A percentile compares a stretch with the other conserved stretches of the same genome.
Conservation (phyloP, 306 rosid species). For the Prunus kanzakura region DNA sequence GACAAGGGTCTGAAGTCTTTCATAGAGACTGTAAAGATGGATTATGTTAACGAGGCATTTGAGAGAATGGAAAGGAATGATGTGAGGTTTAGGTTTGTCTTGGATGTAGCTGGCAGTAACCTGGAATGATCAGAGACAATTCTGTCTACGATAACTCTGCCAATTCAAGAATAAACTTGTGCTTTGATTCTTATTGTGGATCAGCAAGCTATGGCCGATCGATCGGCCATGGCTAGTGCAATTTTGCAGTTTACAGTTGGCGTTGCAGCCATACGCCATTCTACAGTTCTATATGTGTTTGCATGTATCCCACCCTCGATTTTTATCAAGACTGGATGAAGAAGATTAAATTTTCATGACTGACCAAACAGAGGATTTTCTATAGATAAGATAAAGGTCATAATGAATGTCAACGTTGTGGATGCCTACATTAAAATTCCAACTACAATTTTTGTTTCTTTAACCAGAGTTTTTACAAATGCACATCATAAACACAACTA, state of each 20-base stretch:
- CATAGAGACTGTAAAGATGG: constrained; percentile 27
- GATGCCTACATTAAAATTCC: not conserved
- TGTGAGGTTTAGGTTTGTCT: constrained; percentile 38
- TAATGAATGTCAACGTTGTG: no score
- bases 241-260: no score
- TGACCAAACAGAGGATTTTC: not conserved
- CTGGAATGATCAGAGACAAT: constrained; percentile 13
- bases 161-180: not conserved
- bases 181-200: not conserved
- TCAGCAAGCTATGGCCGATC: no score
- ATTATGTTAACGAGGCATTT: constrained; percentile 34
- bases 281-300: no score
- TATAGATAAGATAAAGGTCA: no score
- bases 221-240: no score
- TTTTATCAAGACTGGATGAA: not conserved
- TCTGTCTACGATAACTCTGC: not conserved
- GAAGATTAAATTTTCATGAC: not conserved
- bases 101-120: constrained; percentile 33
- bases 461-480: not conserved
- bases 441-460: not conserved
- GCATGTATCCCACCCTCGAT: not conserved
- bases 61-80: constrained; percentile 38
- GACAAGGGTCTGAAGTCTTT: constrained; percentile 30
- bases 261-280: no score
- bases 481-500: constrained; percentile 11